These are phyloP conservation scores for Metschnikowia koreensis DNA, from an alignment of 805 yeast genomes.

Conservation along the genomic window DNA sequence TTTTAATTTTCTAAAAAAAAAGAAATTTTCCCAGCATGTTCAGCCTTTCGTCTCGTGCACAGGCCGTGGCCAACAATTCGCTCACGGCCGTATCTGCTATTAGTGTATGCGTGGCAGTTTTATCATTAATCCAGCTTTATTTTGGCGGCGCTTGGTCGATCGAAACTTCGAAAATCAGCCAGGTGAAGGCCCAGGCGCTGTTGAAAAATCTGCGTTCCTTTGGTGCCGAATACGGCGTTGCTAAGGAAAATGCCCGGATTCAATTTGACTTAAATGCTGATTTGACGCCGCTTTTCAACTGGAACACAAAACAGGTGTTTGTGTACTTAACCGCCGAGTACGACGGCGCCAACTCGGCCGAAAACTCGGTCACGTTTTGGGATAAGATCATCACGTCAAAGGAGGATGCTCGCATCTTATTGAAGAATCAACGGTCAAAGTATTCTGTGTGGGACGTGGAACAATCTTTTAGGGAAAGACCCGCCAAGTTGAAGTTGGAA, in stretches of 20 bases:
- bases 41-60: constrained; percentile 38
- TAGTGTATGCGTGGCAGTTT: constrained; percentile 44
- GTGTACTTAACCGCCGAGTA: constrained; percentile 88
- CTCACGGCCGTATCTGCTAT: constrained; percentile 50
- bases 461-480: constrained; percentile 55
- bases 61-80: constrained; percentile 52
- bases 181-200: constrained; percentile 39
- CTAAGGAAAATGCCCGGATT: constrained; percentile 74
- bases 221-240: constrained; percentile 64
- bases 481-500: constrained; percentile 67
- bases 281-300: constrained; percentile 77
- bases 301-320: constrained; percentile 98
- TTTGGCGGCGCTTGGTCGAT: constrained; percentile 43
- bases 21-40: constrained; percentile 29
- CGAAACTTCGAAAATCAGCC: constrained; percentile 35
- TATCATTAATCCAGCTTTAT: constrained; percentile 51
- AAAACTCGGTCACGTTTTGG: constrained; percentile 83
- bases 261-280: constrained; percentile 74
- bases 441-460: constrained; percentile 88
- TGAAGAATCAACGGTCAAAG: constrained; percentile 59
- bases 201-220: constrained; percentile 56
- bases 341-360: constrained; percentile 45
- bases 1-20: too few relatives aligned
- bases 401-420: constrained; percentile 55
- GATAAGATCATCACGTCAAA: constrained; percentile 68